A percentile compares a stretch with the other conserved stretches of the same genome.
Conservation (phyloP, 2,329 filamentous ascomycete species). For the Ceratocystis eucalypticola region DNA sequence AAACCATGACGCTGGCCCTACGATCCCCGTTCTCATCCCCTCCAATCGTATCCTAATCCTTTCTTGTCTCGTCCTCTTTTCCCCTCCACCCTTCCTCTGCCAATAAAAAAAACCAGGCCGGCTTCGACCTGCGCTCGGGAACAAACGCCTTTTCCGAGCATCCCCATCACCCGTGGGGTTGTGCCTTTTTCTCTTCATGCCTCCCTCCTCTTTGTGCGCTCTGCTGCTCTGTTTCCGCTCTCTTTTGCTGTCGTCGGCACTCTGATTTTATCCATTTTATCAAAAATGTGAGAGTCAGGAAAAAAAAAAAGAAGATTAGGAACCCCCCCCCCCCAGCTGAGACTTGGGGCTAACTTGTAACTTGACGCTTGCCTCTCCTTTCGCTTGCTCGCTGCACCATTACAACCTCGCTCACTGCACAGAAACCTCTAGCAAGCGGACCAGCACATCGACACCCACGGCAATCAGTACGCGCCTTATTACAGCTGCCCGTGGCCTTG, state of each 20-base stretch:
- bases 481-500: too few relatives aligned
- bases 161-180: too few relatives aligned
- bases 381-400: too few relatives aligned
- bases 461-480: too few relatives aligned
- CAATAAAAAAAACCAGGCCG: too few relatives aligned
- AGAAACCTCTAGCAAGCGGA: too few relatives aligned
- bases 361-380: neutral
- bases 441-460: too few relatives aligned
- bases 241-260: neutral
- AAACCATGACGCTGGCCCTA: neutral
- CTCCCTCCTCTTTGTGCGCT: neutral
- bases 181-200: too few relatives aligned
- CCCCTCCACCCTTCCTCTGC: neutral
- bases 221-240: neutral
- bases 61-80: neutral
- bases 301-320: too few relatives aligned
- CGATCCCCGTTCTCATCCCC: neutral
- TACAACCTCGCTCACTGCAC: too few relatives aligned
- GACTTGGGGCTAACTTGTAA: constrained; percentile 1
- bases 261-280: neutral
- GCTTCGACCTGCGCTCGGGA: too few relatives aligned
- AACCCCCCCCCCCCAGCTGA: neutral
- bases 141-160: too few relatives aligned
- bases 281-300: neutral
- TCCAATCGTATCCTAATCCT: neutral